A percentile compares a stretch with the other conserved stretches of the same genome.
phyloP scores from a whole-genome alignment of 169 alveolate species.

The Plasmodium vivax region DNA sequence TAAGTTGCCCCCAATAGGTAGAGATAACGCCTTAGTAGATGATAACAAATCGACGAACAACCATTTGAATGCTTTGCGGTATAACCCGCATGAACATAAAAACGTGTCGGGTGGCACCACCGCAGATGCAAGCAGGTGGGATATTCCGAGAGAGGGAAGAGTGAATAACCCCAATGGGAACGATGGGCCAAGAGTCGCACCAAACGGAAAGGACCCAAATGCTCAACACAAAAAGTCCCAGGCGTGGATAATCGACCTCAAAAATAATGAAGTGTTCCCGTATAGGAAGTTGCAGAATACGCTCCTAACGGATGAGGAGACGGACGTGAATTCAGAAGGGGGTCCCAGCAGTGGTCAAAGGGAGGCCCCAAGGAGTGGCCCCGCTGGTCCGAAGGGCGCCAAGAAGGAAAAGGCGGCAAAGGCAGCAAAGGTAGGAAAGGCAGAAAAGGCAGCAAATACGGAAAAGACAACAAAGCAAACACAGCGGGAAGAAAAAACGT shows the following conservation, averaged over 20 bases:
- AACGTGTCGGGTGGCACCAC: background rate
- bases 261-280: constrained; percentile 56
- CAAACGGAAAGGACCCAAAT: background rate
- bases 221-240: constrained; percentile 7
- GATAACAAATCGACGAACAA: background rate
- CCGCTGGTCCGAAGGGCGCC: background rate
- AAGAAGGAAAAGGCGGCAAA: too few relatives aligned
- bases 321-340: background rate
- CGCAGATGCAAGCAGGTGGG: background rate
- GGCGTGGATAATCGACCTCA: constrained; percentile 70
- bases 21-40: background rate
- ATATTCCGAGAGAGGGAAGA: background rate
- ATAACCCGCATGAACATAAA: background rate
- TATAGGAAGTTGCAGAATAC: constrained; percentile 30
- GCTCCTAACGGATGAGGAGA: constrained; percentile 9
- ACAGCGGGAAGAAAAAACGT: background rate
- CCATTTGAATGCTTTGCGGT: background rate
- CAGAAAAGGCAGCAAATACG: too few relatives aligned
- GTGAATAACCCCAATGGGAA: background rate
- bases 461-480: background rate
- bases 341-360: background rate
- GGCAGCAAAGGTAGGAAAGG: too few relatives aligned
- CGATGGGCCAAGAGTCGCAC: background rate
- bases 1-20: background rate
- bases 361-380: background rate